Conservation (phyloP, 106 monocot genomes). For the Narthecium ossifragum region DNA sequence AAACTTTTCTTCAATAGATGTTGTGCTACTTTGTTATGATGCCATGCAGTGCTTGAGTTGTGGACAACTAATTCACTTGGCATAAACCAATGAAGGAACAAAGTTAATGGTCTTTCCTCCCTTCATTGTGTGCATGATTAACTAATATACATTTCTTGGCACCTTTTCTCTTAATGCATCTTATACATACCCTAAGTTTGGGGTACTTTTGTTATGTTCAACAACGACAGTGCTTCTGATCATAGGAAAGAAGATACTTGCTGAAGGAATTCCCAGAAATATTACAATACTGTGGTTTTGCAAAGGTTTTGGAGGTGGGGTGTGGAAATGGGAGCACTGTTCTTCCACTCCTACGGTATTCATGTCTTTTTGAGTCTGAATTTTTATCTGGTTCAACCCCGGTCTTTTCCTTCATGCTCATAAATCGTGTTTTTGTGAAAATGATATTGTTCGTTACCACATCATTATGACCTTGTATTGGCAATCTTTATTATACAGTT, state of each 20-base stretch:
- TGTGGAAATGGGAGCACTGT: slow-evolving; percentile 96
- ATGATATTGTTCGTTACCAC: background rate
- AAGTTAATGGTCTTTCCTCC: too few relatives aligned
- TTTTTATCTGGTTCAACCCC: too few relatives aligned
- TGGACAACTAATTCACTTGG: too few relatives aligned
- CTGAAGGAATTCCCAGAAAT: slow-evolving; percentile 91
- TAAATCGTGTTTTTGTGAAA: background rate
- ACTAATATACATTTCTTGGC: too few relatives aligned
- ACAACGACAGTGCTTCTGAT: background rate
- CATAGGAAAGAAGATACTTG: slow-evolving; percentile 89
- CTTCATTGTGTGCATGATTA: too few relatives aligned
- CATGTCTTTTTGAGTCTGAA: background rate
- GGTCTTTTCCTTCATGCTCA: background rate
- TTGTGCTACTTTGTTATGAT: too few relatives aligned
- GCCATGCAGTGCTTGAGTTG: too few relatives aligned
- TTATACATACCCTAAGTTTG: too few relatives aligned
- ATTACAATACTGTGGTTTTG: slow-evolving; percentile 8
- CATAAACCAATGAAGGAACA: background rate
- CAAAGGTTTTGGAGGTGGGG: slow-evolving; percentile 77
- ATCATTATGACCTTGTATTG: background rate
- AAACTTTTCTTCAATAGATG: too few relatives aligned
- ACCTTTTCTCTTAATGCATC: too few relatives aligned
- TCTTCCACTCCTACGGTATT: slow-evolving; percentile 81
- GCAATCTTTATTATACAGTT: background rate
- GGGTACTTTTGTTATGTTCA: background rate